Conservation (phyloP, 768 basidiomycete genomes). For the Lactifluus hygrophoroides region DNA sequence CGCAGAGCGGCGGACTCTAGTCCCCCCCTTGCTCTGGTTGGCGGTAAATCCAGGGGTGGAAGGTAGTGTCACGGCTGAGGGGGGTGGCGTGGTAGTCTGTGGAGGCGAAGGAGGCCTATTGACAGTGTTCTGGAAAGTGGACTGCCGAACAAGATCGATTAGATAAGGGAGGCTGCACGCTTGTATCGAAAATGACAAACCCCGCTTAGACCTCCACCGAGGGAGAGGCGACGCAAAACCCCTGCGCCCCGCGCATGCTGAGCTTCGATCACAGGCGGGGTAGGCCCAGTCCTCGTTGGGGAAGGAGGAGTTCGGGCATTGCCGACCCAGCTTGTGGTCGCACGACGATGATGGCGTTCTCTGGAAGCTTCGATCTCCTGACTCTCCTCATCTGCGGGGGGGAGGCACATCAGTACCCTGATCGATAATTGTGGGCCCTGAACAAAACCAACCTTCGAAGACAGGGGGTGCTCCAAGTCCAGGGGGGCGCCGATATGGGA, state of each 20-base stretch:
- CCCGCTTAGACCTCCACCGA: slow-evolving; percentile 49
- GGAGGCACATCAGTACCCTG: not conserved
- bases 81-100: slow-evolving; percentile 10
- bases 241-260: slow-evolving; percentile 56
- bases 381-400: slow-evolving; percentile 11
- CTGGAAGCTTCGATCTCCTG: slow-evolving; percentile 9
- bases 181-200: slow-evolving; percentile 33
- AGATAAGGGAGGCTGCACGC: not conserved
- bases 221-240: slow-evolving; percentile 65
- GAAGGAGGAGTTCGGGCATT: slow-evolving; percentile 45
- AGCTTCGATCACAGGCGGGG: slow-evolving; percentile 34
- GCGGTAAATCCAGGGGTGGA: not conserved
- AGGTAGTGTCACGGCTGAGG: slow-evolving; percentile 10
- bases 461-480: slow-evolving; percentile 13
- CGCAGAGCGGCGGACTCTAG: slow-evolving; percentile 44
- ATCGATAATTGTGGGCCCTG: not conserved
- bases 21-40: slow-evolving; percentile 8
- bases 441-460: slow-evolving; percentile 14
- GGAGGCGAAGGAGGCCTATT: slow-evolving; percentile 16
- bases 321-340: slow-evolving; percentile 43
- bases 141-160: slow-evolving; percentile 13
- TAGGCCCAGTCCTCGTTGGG: slow-evolving; percentile 23
- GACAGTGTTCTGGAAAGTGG: slow-evolving; percentile 2
- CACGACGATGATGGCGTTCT: slow-evolving; percentile 35
- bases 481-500: slow-evolving; percentile 12